Evolutionary conservation across 805 yeast genomes (phyloP), one percentile per base, ranked within the genome.

Genomic region (Ogataea henricii): DNA sequence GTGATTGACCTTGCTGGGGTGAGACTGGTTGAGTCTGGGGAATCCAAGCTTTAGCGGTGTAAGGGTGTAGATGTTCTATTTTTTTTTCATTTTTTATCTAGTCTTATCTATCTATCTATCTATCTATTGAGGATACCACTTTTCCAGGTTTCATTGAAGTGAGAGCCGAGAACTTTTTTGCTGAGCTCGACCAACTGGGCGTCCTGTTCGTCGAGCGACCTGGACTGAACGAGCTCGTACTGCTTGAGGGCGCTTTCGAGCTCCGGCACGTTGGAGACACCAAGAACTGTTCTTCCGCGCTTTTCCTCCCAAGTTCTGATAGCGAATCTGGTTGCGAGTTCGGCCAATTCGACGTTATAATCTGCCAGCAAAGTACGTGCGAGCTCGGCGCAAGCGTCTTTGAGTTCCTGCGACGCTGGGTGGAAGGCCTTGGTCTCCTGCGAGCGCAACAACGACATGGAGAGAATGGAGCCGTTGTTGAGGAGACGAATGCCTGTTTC

Each of bases 1-100:
- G 97, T 91, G 46, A 87, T 91, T 62, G 82, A 87, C 67, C 87
- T 85, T 62, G 96, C 96, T 27, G 97, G 96, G 22, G 73, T 91
- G 53, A 89, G 83, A 65, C 69, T 85, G 47, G 53, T 59, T 6
- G 62, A 43, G 10, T 22, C 43, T 9, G 56, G 47, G 13, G 40
- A 33, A 1, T 47, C 66, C 0, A 66, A 65, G 40, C 45, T 66
- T n/a, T 66, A 41, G 36, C 20, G 25, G 43, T 25, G 32, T 41
- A 30, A 40, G 30, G 30, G 13, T 27, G 30, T 4, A 12, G 20
- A 16, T 6, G 32, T 6, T 29, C 12, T 13, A 16, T n/a, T 30
- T 30, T 13, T 30, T 30, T 30, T 30, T 46, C 27, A 40, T 30
- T 20, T 51, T 30, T 49, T 35, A 30, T 18, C 35, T 30, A 18